phyloP scores from a whole-genome alignment of 148 eudicot species.

The Silene uniflora region DNA sequence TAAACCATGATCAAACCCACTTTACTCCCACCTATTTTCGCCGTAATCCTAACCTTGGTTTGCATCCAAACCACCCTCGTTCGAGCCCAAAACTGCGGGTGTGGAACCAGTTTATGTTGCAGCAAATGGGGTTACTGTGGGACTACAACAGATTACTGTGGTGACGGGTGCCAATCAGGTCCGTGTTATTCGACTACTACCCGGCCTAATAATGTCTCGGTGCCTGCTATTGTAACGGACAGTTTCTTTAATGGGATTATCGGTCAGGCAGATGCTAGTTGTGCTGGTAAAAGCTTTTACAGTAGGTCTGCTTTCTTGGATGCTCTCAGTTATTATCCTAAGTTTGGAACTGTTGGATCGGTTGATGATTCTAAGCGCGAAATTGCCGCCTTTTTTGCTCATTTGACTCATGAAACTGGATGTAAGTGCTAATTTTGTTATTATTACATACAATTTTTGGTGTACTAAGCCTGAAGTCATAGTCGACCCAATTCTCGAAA shows the following conservation, averaged over 20 bases:
- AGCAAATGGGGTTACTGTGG: conserved; percentile 55
- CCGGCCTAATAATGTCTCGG: conserved; percentile 24
- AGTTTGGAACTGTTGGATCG: conserved; percentile 46
- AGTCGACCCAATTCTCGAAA: background rate
- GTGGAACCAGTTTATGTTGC: conserved; percentile 36
- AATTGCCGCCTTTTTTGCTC: conserved; percentile 66
- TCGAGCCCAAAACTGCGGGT: conserved; percentile 43
- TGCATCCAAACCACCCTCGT: background rate
- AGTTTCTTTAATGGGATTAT: conserved; percentile 44
- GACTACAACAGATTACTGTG: conserved; percentile 40
- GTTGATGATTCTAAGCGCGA: conserved; percentile 51
- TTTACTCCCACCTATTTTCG: background rate
- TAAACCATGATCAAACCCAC: conserved; percentile 10
- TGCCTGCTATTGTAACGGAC: conserved; percentile 36
- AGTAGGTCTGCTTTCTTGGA: conserved; percentile 37
- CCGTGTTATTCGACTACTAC: conserved; percentile 22
- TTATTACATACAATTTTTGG: background rate
- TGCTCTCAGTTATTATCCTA: conserved; percentile 30
- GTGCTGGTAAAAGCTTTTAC: conserved; percentile 53
- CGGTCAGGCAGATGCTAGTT: conserved; percentile 33
- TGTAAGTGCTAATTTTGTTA: conserved; percentile 33
- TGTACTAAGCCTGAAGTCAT: too few relatives aligned
- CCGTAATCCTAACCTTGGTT: background rate
- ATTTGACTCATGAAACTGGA: conserved; percentile 66
- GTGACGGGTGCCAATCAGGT: conserved; percentile 46